These are phyloP conservation scores for Mycocentrospora acerina DNA, from an alignment of 2,329 filamentous ascomycete species.

Conservation along the genomic window DNA sequence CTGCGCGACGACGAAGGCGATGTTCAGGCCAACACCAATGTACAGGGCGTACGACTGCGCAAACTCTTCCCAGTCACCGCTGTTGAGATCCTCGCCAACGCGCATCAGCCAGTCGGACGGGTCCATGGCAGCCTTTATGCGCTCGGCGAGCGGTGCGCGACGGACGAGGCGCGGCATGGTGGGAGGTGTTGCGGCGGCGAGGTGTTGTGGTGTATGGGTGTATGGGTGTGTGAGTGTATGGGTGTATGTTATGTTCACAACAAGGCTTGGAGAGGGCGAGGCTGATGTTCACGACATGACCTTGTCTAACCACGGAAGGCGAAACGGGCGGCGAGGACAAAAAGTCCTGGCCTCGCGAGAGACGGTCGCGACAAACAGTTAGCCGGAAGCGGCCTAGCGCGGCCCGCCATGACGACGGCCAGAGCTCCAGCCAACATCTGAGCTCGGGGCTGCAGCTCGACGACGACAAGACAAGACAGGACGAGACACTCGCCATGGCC, in stretches of 20 bases:
- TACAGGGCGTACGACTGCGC: constrained; percentile 72
- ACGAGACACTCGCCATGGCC: constrained; percentile 64
- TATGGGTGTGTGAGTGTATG: constrained; percentile 1
- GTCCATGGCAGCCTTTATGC: constrained; percentile 78
- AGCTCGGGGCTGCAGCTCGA: no score
- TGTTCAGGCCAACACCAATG: constrained; percentile 74
- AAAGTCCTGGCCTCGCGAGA: no score
- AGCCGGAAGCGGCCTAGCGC: constrained; percentile 22
- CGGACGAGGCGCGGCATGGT: constrained; percentile 79
- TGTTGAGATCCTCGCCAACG: constrained; percentile 90
- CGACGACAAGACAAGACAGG: no score
- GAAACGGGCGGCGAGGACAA: constrained; percentile 9
- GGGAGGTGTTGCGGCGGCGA: constrained; percentile 4
- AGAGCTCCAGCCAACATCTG: constrained; percentile 10
- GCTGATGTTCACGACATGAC: constrained; percentile 33
- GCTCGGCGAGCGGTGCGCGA: constrained; percentile 74
- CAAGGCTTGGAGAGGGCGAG: no score
- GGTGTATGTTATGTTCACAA: background rate
- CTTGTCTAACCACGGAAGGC: constrained; percentile 8
- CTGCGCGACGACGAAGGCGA: constrained; percentile 77
- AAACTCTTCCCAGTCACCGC: constrained; percentile 82
- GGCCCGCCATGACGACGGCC: constrained; percentile 29
- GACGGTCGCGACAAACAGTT: constrained; percentile 20
- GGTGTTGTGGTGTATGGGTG: background rate
- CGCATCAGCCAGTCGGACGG: constrained; percentile 88